Evolutionary conservation across 306 rosid genomes (phyloP).

Genomic region (Gastrolobium bilobum): DNA sequence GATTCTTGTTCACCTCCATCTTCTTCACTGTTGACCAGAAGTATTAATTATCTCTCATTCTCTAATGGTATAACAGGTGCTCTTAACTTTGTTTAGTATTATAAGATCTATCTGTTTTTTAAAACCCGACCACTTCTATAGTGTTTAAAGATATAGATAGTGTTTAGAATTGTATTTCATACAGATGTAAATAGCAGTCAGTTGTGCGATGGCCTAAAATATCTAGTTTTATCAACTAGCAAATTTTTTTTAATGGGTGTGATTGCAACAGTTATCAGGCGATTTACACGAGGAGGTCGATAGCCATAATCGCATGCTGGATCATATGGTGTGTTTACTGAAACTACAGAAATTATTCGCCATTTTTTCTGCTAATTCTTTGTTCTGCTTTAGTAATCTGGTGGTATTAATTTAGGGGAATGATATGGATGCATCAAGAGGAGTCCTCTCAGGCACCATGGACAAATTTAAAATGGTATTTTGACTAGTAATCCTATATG

Average conservation of each 20-base stretch:
- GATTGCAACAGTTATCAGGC: conserved; percentile 84
- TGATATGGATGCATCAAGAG: conserved; percentile 97
- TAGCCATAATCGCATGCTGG: conserved; percentile 86
- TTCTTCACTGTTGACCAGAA: conserved; percentile 33
- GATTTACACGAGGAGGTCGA: conserved; percentile 97
- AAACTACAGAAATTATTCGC: conserved; percentile 24
- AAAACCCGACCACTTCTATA: conserved; percentile 14
- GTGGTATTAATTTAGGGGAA: conserved; percentile 67
- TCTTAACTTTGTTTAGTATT: conserved; percentile 26
- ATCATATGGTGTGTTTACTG: conserved; percentile 74
- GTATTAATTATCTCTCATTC: conserved; percentile 1
- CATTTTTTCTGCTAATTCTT: conserved; percentile 26
- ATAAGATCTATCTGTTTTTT: conserved; percentile 18
- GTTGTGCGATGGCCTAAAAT: conserved; percentile 36
- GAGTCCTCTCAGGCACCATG: conserved; percentile 92
- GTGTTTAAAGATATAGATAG: conserved; percentile 27
- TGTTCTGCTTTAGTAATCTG: conserved; percentile 38
- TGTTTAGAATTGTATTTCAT: conserved; percentile 29
- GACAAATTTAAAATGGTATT: conserved; percentile 92
- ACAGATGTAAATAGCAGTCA: conserved; percentile 20
- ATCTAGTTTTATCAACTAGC: background rate
- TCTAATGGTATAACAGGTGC: background rate
- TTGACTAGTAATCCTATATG: background rate
- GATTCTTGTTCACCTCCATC: conserved; percentile 11
- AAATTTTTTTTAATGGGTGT: conserved; percentile 39